These are phyloP conservation scores for Phaeoacremonium minimum DNA, from an alignment of 2,329 filamentous ascomycete species.

Conservation along the genomic window DNA sequence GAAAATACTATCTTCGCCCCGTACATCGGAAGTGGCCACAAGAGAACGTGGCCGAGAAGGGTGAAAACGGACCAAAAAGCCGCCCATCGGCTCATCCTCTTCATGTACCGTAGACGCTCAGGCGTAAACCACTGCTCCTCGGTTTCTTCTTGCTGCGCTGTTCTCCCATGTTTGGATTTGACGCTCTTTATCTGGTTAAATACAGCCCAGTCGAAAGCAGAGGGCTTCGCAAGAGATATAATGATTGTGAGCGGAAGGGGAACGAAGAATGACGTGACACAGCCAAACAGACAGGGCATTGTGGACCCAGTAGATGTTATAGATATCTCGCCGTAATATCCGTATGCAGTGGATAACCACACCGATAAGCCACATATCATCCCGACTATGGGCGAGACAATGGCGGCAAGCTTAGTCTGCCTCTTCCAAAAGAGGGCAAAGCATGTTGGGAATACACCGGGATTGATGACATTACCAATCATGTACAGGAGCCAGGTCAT, in stretches of 20 bases:
- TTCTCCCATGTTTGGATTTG: no score
- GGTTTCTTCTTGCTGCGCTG: no score
- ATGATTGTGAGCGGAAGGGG: slow-evolving; percentile 8
- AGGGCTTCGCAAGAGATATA: slow-evolving; percentile 7
- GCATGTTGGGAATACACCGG: slow-evolving; percentile 47
- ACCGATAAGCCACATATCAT: slow-evolving; percentile 45
- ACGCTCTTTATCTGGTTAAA: no score
- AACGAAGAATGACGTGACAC: slow-evolving; percentile 38
- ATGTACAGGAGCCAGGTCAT: slow-evolving; percentile 51
- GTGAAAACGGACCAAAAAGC: slow-evolving; percentile 39
- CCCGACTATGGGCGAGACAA: slow-evolving; percentile 42
- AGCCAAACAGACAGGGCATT: slow-evolving; percentile 48
- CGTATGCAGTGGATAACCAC: slow-evolving; percentile 45
- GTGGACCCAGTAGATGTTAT: slow-evolving; percentile 41
- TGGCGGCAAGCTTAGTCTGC: slow-evolving; percentile 43
- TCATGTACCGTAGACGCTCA: no score
- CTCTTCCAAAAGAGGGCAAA: slow-evolving; percentile 49
- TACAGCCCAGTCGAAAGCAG: slow-evolving; percentile 18
- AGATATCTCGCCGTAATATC: slow-evolving; percentile 41
- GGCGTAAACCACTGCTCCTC: background rate
- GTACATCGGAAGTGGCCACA: slow-evolving; percentile 54
- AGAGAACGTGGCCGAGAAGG: slow-evolving; percentile 47
- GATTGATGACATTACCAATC: slow-evolving; percentile 48
- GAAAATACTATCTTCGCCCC: slow-evolving; percentile 43
- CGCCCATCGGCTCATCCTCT: no score